A percentile compares a stretch with the other conserved stretches of the same genome.
Conservation (phyloP, 108 stramenopile genomes). For the Cyclotella baltica region DNA sequence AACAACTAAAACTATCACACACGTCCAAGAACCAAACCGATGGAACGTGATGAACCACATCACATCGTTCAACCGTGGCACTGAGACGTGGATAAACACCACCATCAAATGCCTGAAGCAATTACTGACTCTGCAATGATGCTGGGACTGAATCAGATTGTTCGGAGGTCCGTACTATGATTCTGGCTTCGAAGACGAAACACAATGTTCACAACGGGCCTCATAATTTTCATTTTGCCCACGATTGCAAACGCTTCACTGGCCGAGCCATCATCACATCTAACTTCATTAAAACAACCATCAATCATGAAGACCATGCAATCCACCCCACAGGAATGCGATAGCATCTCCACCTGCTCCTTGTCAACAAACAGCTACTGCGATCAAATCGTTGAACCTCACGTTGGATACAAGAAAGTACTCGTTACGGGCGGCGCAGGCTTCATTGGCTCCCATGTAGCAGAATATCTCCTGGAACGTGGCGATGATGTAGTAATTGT, state of each 20-base stretch:
- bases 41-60: too few species aligned
- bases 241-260: background rate
- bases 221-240: slow-evolving; percentile 3
- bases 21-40: background rate
- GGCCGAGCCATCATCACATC: background rate
- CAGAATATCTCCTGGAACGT: slow-evolving; percentile 82
- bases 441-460: slow-evolving; percentile 93
- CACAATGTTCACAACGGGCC: background rate
- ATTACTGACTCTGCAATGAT: background rate
- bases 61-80: background rate
- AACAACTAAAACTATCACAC: background rate
- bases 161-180: background rate
- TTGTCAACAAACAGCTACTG: background rate
- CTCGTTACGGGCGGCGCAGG: slow-evolving; percentile 99
- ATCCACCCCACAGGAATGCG: background rate
- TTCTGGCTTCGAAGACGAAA: background rate
- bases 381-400: slow-evolving; percentile 44
- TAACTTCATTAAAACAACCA: background rate
- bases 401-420: slow-evolving; percentile 88
- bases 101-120: background rate
- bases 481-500: slow-evolving; percentile 97
- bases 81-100: background rate
- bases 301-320: background rate
- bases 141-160: background rate
- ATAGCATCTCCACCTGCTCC: slow-evolving; percentile 6